Base-by-base conservation (phyloP, 768 basidiomycete genomes). In the Tylopilus balloui region DNA sequence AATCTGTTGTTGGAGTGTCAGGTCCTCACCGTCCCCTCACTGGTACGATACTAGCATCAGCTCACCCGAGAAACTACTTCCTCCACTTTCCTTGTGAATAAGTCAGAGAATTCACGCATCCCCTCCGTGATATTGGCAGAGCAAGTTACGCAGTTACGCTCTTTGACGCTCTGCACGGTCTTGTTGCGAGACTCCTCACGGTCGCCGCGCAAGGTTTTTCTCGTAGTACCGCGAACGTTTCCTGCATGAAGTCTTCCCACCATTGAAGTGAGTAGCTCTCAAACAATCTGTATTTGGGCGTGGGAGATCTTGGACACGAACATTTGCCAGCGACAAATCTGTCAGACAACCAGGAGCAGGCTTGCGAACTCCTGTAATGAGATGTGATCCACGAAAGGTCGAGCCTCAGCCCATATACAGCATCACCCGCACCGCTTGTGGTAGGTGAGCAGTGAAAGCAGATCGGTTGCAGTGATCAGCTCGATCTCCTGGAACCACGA, bases 401-500 rank as follows among this genome's bases (percentile, higher is more conserved):
- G 0, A 12, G 9, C 21, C 38, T 42, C 17, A 57, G 42, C 0
- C 24, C 37, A 29, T 45, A 43, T 3, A 51, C 54, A 11, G 55
- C 57, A 1, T 52, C 41, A 1, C 54, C 24, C 39, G 14, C 63
- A 65, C 5, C 21, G 17, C n/a, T 27, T 10, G 24, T 61, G 61
- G 27, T 65, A 61, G 12, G 45, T 54, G 17, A 61, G 47, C 9
- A 69, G 40, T 1, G 52, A 36, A 27, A 66, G 59, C 3, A 69
- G 45, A 13, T 59, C 62, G 3, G 51, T 35, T 6, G 62, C 60
- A 7, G 52, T 55, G 28, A 71, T 56, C 38, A 63, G 19, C 0
- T 56, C 56, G 3, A 71, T 53, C 31, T 66, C 68, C 38, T 61
- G 37, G 10, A 59, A 58, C 48, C 60, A 57, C 2, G 45, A 42